Evolutionary conservation across 169 alveolate species (phyloP).

Genomic region (Sarcocystis neurona): DNA sequence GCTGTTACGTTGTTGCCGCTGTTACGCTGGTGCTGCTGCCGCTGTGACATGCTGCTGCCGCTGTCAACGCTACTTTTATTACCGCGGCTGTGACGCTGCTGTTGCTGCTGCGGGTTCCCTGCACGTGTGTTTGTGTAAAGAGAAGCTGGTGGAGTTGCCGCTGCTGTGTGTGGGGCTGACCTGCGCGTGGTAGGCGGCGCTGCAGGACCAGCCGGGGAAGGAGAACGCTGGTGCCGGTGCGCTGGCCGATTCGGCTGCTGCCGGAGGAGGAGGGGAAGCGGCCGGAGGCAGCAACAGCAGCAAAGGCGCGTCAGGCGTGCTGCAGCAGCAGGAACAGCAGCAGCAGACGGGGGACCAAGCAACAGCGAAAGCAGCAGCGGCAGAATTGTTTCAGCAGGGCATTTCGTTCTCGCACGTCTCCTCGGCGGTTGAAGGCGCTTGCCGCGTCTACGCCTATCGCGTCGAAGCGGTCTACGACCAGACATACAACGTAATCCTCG

Average conservation of each 20-base stretch:
- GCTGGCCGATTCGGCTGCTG: background rate
- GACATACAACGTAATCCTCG: slow-evolving; percentile 8
- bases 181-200: background rate
- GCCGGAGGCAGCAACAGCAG: no score
- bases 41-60: no score
- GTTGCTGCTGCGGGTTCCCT: background rate
- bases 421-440: slow-evolving; percentile 37
- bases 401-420: slow-evolving; percentile 29
- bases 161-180: background rate
- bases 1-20: no score
- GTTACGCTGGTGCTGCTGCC: no score
- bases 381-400: background rate
- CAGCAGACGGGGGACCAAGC: no score
- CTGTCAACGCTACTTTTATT: no score
- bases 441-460: slow-evolving; percentile 38
- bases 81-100: background rate
- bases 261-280: background rate
- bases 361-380: no score
- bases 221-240: background rate
- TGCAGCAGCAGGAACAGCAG: no score
- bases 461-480: slow-evolving; percentile 47
- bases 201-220: background rate
- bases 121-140: background rate
- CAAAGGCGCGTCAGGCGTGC: no score
- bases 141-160: background rate